Base-by-base conservation (phyloP, 257 asterid species). In the Vinca minor region DNA sequence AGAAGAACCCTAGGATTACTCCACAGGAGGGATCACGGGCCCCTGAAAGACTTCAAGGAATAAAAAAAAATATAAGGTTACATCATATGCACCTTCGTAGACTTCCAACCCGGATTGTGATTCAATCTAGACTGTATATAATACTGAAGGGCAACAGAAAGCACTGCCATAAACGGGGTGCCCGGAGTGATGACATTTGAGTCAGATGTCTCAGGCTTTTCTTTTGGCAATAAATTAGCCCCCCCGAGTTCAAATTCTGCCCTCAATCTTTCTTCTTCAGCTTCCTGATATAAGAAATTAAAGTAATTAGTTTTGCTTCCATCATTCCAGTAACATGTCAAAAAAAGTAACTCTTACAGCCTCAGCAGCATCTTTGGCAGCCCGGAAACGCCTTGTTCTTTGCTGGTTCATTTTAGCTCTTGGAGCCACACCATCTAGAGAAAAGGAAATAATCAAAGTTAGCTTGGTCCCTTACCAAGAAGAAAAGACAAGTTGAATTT, bases 401-500 rank as follows among this genome's bases (percentile, higher is more conserved):
- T 93, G 98, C 82, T 93, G 98, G 80, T 93, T 93, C 98, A 93
- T 93, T 81, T 92, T 93, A 65, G 98, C 97, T 77, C 97, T 85
- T 11, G 98, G 98, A 75, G 98, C 98, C 79, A 93, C 98, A 64
- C 97, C 98, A 81, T 93, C 98, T 92, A 75, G 47, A 69, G 44
- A 74, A 69, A 26, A 52, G 52, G 67, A 63, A 62, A 61, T 53
- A 34, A 61, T 12, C 56, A 61, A 64, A 66, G 31, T 45, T 66
- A 56, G 66, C 42, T 50, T 45, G 36, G 31, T 65, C 63, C 63
- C 67, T 50, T 10, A 29, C 65, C 46, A 41, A 18, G 60, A 49
- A 46, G 28, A 53, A 41, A 63, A 31, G 39, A 56, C 53, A 18
- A 41, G 63, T 31, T 28, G 18, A 45, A 41, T 14, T n/a, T 11